phyloP scores from a whole-genome alignment of 306 rosid genomes.

The Trifolium dubium region DNA sequence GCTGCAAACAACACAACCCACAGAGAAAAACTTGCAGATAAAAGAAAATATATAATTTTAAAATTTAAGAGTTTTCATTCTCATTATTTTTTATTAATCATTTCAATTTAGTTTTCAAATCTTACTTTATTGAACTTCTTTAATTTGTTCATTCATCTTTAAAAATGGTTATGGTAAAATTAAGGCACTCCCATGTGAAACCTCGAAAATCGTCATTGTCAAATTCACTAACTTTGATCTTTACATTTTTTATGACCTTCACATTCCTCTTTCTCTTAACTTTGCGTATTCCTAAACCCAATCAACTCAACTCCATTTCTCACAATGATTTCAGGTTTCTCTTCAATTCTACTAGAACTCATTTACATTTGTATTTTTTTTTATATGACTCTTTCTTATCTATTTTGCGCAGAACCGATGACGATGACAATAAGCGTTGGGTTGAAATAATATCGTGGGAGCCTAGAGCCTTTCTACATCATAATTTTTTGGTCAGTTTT shows the following conservation, averaged over 20 bases:
- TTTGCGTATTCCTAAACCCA: slow-evolving; percentile 66
- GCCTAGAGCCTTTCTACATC: slow-evolving; percentile 91
- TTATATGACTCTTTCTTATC: neutral
- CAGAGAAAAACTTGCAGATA: neutral
- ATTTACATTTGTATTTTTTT: neutral
- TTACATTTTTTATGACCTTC: slow-evolving; percentile 58
- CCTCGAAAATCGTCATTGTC: slow-evolving; percentile 53
- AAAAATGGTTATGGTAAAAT: slow-evolving; percentile 55
- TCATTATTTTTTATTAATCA: neutral
- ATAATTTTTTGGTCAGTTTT: slow-evolving; percentile 74
- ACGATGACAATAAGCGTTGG: slow-evolving; percentile 56
- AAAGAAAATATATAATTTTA: neutral
- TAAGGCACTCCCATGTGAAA: slow-evolving; percentile 48
- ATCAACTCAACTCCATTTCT: slow-evolving; percentile 70
- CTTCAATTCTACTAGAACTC: neutral
- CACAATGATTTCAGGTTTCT: slow-evolving; percentile 46
- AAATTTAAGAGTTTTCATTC: neutral
- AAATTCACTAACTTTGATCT: slow-evolving; percentile 45
- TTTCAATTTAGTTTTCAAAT: neutral
- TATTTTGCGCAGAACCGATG: slow-evolving; percentile 36
- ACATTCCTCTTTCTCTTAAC: slow-evolving; percentile 71
- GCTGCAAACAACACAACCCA: neutral
- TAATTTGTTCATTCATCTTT: neutral
- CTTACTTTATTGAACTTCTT: neutral
- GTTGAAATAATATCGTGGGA: slow-evolving; percentile 89